Evolutionary conservation across 78 protist genomes (phyloP).

Genomic region (Creolimax fragrantissima): DNA sequence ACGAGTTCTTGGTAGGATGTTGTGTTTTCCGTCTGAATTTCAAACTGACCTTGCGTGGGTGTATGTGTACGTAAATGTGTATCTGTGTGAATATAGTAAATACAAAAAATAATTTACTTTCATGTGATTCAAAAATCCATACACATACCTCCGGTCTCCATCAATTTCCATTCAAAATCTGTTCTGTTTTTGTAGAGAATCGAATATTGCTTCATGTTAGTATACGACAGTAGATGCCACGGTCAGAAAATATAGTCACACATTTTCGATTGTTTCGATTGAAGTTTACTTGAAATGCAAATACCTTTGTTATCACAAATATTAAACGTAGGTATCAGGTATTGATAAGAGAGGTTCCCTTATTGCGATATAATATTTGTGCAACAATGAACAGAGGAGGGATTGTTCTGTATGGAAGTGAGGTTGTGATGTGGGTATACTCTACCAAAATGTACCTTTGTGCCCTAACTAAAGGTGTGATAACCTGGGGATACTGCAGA

Average conservation of each 20-base stretch:
- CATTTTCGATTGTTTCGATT: neutral
- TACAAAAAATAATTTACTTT: neutral
- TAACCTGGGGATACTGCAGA: neutral
- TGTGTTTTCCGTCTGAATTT: neutral
- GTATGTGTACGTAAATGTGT: neutral
- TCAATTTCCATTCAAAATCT: neutral
- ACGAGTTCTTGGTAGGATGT: too few species aligned
- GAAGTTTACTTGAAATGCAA: neutral
- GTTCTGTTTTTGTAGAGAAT: neutral
- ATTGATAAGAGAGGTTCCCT: neutral
- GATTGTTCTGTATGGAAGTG: neutral
- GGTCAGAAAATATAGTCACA: neutral
- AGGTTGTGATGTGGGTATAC: neutral
- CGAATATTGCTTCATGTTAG: neutral
- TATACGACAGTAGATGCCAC: neutral
- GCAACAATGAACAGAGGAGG: too few species aligned
- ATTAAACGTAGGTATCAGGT: neutral
- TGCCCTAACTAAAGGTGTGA: neutral
- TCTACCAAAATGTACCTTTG: neutral
- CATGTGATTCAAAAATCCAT: too few species aligned
- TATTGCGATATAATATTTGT: neutral
- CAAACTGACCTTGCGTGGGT: neutral
- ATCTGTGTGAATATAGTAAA: neutral
- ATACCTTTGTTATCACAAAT: neutral
- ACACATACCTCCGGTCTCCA: too few species aligned